These are phyloP conservation scores for Acacia concinna DNA, from an alignment of 331 rosid genomes.

Conservation along the genomic window DNA sequence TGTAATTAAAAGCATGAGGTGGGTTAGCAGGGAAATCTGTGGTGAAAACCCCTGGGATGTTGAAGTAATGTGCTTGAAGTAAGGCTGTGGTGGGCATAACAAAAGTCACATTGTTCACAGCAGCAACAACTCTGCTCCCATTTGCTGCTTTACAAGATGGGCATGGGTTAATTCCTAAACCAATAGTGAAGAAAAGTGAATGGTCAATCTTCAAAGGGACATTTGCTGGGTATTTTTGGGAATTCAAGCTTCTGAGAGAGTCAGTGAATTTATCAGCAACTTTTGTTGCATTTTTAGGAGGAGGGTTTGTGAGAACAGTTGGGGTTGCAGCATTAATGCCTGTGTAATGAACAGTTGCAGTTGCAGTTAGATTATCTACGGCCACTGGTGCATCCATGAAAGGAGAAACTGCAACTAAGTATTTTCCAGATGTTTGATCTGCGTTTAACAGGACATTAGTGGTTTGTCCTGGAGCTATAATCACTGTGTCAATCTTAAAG, in stretches of 20 bases:
- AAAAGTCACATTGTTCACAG: constrained; percentile 74
- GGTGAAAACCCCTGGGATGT: constrained; percentile 61
- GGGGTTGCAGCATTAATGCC: constrained; percentile 51
- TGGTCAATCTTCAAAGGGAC: constrained; percentile 62
- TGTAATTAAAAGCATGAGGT: constrained; percentile 52
- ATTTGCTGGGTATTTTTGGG: constrained; percentile 54
- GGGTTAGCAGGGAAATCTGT: constrained; percentile 75
- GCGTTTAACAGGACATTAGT: constrained; percentile 69
- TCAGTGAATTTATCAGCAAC: constrained; percentile 51
- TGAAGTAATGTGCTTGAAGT: constrained; percentile 76
- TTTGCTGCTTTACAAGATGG: constrained; percentile 68
- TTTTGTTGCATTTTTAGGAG: constrained; percentile 69
- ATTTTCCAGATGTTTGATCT: constrained; percentile 58
- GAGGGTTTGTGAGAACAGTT: constrained; percentile 51
- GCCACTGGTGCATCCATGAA: constrained; percentile 67
- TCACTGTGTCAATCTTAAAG: constrained; percentile 54
- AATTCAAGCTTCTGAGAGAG: constrained; percentile 65
- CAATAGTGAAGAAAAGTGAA: constrained; percentile 57
- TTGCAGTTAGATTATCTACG: constrained; percentile 65
- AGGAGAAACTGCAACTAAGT: constrained; percentile 60
- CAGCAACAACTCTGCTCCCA: constrained; percentile 68
- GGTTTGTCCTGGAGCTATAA: constrained; percentile 88
- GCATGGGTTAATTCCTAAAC: constrained; percentile 72
- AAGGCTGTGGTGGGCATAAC: constrained; percentile 76
- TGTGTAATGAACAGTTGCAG: constrained; percentile 66